These are phyloP conservation scores for Leccinum imitatum DNA, from an alignment of 768 basidiomycete species.

Conservation along the genomic window DNA sequence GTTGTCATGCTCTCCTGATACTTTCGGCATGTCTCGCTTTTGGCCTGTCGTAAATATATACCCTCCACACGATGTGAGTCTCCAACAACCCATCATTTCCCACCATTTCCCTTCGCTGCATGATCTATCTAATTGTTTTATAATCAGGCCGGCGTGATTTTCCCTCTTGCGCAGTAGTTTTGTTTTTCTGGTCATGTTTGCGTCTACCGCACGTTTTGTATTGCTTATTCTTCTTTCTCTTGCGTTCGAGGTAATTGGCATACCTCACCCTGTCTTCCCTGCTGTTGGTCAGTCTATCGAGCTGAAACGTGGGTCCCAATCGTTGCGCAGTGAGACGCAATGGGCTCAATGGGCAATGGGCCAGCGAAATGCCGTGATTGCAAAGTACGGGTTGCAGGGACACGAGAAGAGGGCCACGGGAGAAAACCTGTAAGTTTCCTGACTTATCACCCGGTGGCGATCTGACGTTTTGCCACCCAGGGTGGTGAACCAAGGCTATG, in stretches of 20 bases:
- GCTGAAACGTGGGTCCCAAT: constrained; percentile 16
- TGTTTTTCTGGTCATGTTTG: constrained; percentile 9
- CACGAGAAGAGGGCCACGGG: constrained; percentile 43
- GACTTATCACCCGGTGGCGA: background rate
- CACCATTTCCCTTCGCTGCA: background rate
- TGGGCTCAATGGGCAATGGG: constrained; percentile 41
- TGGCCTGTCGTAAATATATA: constrained; percentile 8
- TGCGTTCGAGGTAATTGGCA: constrained; percentile 12
- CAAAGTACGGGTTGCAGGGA: constrained; percentile 41
- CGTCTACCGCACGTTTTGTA: constrained; percentile 3
- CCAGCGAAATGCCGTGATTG: constrained; percentile 42
- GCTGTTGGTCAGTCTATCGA: constrained; percentile 24
- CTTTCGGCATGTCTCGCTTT: background rate
- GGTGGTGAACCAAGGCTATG: constrained; percentile 60
- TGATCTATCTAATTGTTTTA: constrained; percentile 6
- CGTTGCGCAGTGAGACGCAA: constrained; percentile 19
- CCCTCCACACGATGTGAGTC: constrained; percentile 4
- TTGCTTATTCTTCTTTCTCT: constrained; percentile 14
- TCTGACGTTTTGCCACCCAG: constrained; percentile 34
- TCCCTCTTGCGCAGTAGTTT: constrained; percentile 5
- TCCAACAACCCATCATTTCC: constrained; percentile 1
- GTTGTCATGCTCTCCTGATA: background rate
- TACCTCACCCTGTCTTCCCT: constrained; percentile 6
- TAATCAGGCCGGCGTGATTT: constrained; percentile 8
- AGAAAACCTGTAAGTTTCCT: constrained; percentile 42